A percentile compares a stretch with the other conserved stretches of the same genome.
phyloP scores from a whole-genome alignment of 169 alveolate species.

The Cryptosporidium viatorum region DNA sequence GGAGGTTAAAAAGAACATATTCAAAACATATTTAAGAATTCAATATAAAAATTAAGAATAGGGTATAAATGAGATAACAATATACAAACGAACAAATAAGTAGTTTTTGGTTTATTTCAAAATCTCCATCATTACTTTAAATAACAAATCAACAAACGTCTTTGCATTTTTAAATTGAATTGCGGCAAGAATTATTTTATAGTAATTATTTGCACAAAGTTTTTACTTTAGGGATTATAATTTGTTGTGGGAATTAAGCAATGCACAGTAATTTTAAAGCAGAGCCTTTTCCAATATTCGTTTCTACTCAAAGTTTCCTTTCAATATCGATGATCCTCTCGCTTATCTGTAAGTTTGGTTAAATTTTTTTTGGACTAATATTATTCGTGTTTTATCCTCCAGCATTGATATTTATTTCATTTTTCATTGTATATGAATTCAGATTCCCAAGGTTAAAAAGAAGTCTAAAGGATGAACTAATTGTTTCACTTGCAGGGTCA shows the following conservation, averaged over 20 bases:
- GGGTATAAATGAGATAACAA: not conserved
- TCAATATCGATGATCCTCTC: conserved; percentile 27
- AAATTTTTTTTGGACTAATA: not conserved
- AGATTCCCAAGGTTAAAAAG: conserved; percentile 33
- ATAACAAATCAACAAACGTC: not conserved
- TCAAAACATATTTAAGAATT: not conserved
- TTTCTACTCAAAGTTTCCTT: conserved; percentile 44
- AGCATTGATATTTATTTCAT: conserved; percentile 64
- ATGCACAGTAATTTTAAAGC: conserved; percentile 39
- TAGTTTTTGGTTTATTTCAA: not conserved
- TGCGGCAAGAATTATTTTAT: not conserved
- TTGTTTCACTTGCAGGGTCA: conserved; percentile 54
- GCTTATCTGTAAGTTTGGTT: conserved; percentile 37
- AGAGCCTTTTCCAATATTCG: conserved; percentile 48
- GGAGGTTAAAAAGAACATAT: not conserved
- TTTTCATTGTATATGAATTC: conserved; percentile 70
- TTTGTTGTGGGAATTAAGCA: not conserved
- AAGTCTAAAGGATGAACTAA: conserved; percentile 27
- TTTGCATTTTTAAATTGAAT: not conserved
- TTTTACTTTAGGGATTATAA: not conserved
- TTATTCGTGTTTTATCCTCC: not conserved
- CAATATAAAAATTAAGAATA: not conserved
- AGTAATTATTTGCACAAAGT: not conserved
- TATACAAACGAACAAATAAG: not conserved
- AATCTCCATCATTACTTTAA: not conserved